Base-by-base conservation (phyloP, 2,329 filamentous ascomycete genomes). In the Fusarium sp. region DNA sequence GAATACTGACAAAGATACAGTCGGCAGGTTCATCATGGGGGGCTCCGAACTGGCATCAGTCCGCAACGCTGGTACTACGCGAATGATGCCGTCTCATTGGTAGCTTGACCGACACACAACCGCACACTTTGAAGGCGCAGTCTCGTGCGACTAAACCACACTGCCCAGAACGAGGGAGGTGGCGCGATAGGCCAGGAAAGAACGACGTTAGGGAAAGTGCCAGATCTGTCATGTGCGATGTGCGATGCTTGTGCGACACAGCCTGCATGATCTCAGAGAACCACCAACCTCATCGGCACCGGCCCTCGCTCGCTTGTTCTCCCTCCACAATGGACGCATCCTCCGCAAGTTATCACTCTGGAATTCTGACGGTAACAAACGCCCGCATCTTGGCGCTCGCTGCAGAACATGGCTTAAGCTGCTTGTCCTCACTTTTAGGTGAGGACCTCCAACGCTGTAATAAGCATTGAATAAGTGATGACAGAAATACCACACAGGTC, bases 251-350 rank as follows among this genome's bases (percentile, higher is more conserved):
- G 73, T 75, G 66, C 64, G 38, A 74, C 72, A 63, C 60, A 66
- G 72, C 62, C 68, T 75, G 73, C 73, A 75, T 75, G 64, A 75
- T 75, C 73, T 75, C 49, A 69, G 65, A 71, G 60, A 65, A 65
- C 63, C 56, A 66, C 53, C 63, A 75, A 69, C 73, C 66, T 74
- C 63, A 67, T 63, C 70, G 58, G 61, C 58, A 43, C 57, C 66
- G 74, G 66, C 69, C 60, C 55, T 75, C 73, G 58, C 63, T 75
- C 70, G 73, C 73, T 75, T 74, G 68, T 65, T 60, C 58, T 50
- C 68, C 60, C 56, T 49, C 52, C 61, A 36, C 53, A 59, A 71
- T 62, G 66, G 59, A 57, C 58, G 39, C 33, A 55, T 58, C 61
- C 50, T 68, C 17, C 33, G 48, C 61, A 45, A 53, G 55, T 56